phyloP scores from a whole-genome alignment of 352 stramenopile genomes.

The Phytophthora fragariae region DNA sequence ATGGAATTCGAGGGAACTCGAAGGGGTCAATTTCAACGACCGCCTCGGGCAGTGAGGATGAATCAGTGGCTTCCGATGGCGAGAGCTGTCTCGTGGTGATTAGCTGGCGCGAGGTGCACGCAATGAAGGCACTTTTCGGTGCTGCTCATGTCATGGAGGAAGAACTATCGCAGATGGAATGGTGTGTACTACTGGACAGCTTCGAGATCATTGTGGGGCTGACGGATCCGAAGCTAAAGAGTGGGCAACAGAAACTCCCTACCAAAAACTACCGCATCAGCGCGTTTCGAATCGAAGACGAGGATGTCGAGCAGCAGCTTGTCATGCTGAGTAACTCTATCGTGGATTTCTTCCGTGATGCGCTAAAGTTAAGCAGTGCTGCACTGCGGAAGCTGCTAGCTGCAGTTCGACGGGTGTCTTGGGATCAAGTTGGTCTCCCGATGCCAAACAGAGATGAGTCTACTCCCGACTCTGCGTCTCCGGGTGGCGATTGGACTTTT shows the following conservation, averaged over 20 bases:
- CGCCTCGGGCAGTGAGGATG: slow-evolving; percentile 35
- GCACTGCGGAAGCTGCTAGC: slow-evolving; percentile 66
- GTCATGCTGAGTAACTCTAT: slow-evolving; percentile 88
- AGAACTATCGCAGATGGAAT: slow-evolving; percentile 78
- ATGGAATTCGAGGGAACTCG: slow-evolving; percentile 61
- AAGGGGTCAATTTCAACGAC: slow-evolving; percentile 48
- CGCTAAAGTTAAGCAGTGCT: slow-evolving; percentile 67
- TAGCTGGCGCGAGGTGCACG: slow-evolving; percentile 86
- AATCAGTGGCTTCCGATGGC: slow-evolving; percentile 57
- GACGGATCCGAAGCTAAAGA: slow-evolving; percentile 76
- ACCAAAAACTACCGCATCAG: slow-evolving; percentile 80
- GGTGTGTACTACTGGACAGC: slow-evolving; percentile 76
- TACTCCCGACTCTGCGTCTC: slow-evolving; percentile 14
- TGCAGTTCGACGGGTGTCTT: slow-evolving; percentile 73
- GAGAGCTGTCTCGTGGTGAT: slow-evolving; percentile 72
- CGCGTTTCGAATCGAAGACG: slow-evolving; percentile 79
- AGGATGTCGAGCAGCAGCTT: slow-evolving; percentile 89
- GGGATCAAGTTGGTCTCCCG: slow-evolving; percentile 72
- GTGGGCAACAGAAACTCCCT: slow-evolving; percentile 75
- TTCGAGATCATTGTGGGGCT: slow-evolving; percentile 87
- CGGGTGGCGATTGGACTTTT: slow-evolving; percentile 31
- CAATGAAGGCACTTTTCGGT: slow-evolving; percentile 89
- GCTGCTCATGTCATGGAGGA: slow-evolving; percentile 89
- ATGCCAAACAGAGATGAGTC: slow-evolving; percentile 37
- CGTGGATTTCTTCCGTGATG: slow-evolving; percentile 84